These are phyloP conservation scores for Sutorius eximius DNA, from an alignment of 1,284 basidiomycete species.

Conservation along the genomic window DNA sequence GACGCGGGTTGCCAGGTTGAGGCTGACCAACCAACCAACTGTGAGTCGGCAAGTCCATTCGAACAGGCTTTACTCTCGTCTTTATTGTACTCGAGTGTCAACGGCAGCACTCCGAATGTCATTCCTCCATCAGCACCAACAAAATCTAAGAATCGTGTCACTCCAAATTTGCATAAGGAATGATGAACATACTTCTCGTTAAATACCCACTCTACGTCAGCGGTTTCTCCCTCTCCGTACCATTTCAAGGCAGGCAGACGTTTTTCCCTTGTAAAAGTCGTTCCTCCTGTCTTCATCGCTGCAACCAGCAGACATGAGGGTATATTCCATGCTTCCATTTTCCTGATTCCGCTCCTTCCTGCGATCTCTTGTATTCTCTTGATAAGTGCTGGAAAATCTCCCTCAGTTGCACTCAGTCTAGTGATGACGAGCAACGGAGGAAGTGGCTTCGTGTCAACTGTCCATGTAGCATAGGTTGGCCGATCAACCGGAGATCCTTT, in stretches of 20 bases:
- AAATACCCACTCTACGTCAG: slow-evolving; percentile 50
- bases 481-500: slow-evolving; percentile 4
- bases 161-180: background rate
- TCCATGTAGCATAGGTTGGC: slow-evolving; percentile 51
- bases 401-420: slow-evolving; percentile 43
- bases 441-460: slow-evolving; percentile 41
- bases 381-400: too few relatives aligned
- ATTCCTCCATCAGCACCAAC: slow-evolving; percentile 16
- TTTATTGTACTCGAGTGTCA: background rate
- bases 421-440: slow-evolving; percentile 48
- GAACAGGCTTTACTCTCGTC: background rate
- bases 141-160: slow-evolving; percentile 18
- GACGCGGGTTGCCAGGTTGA: too few relatives aligned
- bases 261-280: slow-evolving; percentile 40
- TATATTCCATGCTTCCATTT: slow-evolving; percentile 60
- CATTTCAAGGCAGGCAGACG: slow-evolving; percentile 57
- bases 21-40: too few relatives aligned
- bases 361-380: too few relatives aligned
- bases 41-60: too few relatives aligned
- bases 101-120: too few relatives aligned
- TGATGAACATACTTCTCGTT: slow-evolving; percentile 51
- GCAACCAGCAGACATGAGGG: too few relatives aligned
- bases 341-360: slow-evolving; percentile 37
- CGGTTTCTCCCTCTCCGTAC: slow-evolving; percentile 46
- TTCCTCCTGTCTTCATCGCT: slow-evolving; percentile 40